Evolutionary conservation across 345 rosid genomes (phyloP).

Genomic region (Populus simonii): DNA sequence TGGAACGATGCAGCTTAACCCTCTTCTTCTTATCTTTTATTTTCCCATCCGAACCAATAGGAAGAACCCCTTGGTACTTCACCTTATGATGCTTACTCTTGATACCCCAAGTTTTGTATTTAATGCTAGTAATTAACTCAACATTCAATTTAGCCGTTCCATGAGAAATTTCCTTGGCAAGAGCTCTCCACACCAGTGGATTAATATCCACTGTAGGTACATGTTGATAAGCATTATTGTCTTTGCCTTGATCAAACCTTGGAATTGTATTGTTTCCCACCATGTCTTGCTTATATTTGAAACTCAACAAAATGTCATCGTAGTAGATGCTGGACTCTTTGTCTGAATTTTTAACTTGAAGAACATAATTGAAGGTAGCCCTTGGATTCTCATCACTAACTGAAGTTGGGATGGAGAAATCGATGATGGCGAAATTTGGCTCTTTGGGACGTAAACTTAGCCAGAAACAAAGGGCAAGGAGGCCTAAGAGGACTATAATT

Average conservation of each 20-base stretch:
- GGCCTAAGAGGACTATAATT: constrained; percentile 27
- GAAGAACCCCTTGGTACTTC: constrained; percentile 25
- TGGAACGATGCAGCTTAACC: constrained; percentile 31
- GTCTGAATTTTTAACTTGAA: constrained; percentile 39
- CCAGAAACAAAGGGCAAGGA: constrained; percentile 36
- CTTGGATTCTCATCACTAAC: background rate
- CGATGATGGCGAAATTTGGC: constrained; percentile 25
- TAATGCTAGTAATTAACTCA: constrained; percentile 22
- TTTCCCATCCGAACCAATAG: constrained; percentile 42
- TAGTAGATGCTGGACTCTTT: constrained; percentile 37
- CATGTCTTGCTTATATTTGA: constrained; percentile 29
- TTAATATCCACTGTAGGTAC: background rate
- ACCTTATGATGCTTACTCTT: constrained; percentile 39
- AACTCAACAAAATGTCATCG: constrained; percentile 30
- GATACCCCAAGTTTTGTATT: constrained; percentile 36
- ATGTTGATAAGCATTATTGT: background rate
- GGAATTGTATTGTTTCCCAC: constrained; percentile 19
- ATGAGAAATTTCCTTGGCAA: constrained; percentile 22
- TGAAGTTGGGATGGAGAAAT: constrained; percentile 27
- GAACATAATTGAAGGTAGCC: constrained; percentile 20
- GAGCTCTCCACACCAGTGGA: constrained; percentile 9
- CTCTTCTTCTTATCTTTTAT: constrained; percentile 43
- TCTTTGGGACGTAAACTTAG: constrained; percentile 32
- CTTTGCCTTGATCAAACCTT: constrained; percentile 32
- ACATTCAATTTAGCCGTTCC: constrained; percentile 33